Conservation (phyloP, 257 asterid species). For the Jasminum sambac region DNA sequence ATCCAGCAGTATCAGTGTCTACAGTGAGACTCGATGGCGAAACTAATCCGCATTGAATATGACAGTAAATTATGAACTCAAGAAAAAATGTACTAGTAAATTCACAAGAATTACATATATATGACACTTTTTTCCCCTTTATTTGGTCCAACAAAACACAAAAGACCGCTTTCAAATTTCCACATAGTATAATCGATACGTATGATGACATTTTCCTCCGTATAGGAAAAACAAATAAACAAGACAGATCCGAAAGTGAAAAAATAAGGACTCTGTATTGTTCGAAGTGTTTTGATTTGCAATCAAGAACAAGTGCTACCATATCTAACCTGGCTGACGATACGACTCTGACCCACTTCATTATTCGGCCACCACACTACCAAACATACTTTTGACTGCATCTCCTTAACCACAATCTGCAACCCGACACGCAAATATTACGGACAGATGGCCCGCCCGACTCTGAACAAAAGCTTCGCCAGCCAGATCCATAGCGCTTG, state of each 20-base stretch:
- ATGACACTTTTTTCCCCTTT: slow-evolving; percentile 27
- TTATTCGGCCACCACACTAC: slow-evolving; percentile 14
- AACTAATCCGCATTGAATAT: background rate
- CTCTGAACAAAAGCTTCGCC: slow-evolving; percentile 21
- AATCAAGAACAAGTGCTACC: slow-evolving; percentile 16
- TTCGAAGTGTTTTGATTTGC: slow-evolving; percentile 21
- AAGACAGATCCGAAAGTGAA: slow-evolving; percentile 19
- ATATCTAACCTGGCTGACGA: slow-evolving; percentile 14
- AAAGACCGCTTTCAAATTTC: slow-evolving; percentile 18
- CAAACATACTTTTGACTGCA: slow-evolving; percentile 15
- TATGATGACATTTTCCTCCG: slow-evolving; percentile 9
- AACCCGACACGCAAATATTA: slow-evolving; percentile 7
- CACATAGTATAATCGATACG: slow-evolving; percentile 22
- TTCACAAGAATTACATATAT: slow-evolving; percentile 26
- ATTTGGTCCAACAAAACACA: slow-evolving; percentile 28
- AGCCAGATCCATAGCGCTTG: slow-evolving; percentile 24
- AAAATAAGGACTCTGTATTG: slow-evolving; percentile 25
- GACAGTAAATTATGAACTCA: background rate
- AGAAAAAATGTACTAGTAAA: slow-evolving; percentile 7
- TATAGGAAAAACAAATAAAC: slow-evolving; percentile 19
- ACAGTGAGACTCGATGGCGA: background rate
- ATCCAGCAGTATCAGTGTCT: background rate
- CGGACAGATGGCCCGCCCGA: slow-evolving; percentile 17
- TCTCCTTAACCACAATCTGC: slow-evolving; percentile 12
- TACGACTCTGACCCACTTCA: slow-evolving; percentile 11